phyloP scores from a whole-genome alignment of 768 basidiomycete species.

The Saitozyma sp. region DNA sequence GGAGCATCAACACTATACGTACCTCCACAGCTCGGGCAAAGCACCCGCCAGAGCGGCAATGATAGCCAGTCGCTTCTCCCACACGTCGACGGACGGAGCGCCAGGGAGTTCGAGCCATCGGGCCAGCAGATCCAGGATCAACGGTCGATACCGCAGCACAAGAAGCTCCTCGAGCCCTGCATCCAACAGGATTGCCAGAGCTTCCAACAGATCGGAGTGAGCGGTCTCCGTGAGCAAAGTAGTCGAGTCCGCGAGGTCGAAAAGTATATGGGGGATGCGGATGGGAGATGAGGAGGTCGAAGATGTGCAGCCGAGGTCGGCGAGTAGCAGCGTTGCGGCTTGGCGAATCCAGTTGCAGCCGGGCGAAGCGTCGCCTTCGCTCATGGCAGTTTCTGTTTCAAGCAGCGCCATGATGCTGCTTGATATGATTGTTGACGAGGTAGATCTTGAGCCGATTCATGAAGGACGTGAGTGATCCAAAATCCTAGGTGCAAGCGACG shows the following conservation, averaged over 20 bases:
- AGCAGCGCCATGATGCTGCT: no score
- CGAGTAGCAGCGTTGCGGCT: conserved; percentile 5
- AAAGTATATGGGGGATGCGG: conserved; percentile 18
- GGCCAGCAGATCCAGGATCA: conserved; percentile 75
- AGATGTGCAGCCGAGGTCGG: conserved; percentile 18
- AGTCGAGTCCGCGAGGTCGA: conserved; percentile 15
- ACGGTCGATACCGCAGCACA: conserved; percentile 69
- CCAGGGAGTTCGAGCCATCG: conserved; percentile 68
- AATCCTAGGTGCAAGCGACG: no score
- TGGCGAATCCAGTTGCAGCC: no score
- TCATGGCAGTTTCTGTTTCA: no score
- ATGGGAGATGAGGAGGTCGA: background rate
- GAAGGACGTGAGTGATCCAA: no score
- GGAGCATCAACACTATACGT: conserved; percentile 24
- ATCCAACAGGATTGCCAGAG: conserved; percentile 54
- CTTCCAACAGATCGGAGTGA: conserved; percentile 64
- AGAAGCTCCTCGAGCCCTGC: conserved; percentile 63
- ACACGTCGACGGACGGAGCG: conserved; percentile 49
- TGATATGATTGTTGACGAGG: no score
- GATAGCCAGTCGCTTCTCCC: conserved; percentile 47
- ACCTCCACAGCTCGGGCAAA: conserved; percentile 48
- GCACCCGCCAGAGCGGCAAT: conserved; percentile 57
- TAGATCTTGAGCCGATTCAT: no score
- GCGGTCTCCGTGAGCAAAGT: conserved; percentile 54
- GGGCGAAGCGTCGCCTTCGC: no score